Evolutionary conservation across 176 grass and related monocot genomes (phyloP).

Genomic region (Carex littledalei): DNA sequence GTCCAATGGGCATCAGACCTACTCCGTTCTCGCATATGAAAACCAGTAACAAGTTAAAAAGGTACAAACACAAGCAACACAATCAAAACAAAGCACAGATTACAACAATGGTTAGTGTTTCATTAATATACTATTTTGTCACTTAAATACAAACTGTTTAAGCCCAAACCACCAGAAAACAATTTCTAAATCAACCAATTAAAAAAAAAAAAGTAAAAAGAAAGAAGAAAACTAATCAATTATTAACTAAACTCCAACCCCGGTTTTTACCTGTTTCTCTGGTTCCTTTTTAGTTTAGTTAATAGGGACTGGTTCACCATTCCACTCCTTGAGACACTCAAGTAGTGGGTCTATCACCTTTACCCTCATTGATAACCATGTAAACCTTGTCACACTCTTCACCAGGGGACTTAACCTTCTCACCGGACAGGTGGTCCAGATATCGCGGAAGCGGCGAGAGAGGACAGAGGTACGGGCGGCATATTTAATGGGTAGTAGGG

Average conservation of each 20-base stretch:
- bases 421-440: background rate
- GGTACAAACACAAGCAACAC: background rate
- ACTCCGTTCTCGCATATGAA: too few relatives aligned
- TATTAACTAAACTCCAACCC: constrained; percentile 23
- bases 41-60: background rate
- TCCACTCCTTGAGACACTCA: constrained; percentile 78
- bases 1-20: too few relatives aligned
- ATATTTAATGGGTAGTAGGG: background rate
- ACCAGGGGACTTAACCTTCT: constrained; percentile 69
- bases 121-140: background rate
- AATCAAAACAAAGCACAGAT: background rate
- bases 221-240: constrained; percentile 3
- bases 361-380: constrained; percentile 59
- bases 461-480: background rate
- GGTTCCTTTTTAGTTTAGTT: constrained; percentile 22
- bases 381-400: constrained; percentile 80
- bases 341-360: constrained; percentile 73
- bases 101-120: background rate
- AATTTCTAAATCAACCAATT: constrained; percentile 28
- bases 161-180: background rate
- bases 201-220: constrained; percentile 5
- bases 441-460: background rate
- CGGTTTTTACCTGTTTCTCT: background rate
- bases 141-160: constrained; percentile 14
- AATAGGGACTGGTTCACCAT: constrained; percentile 67